Conservation (phyloP, 2,329 filamentous ascomycete genomes). For the Venturia carpophila region DNA sequence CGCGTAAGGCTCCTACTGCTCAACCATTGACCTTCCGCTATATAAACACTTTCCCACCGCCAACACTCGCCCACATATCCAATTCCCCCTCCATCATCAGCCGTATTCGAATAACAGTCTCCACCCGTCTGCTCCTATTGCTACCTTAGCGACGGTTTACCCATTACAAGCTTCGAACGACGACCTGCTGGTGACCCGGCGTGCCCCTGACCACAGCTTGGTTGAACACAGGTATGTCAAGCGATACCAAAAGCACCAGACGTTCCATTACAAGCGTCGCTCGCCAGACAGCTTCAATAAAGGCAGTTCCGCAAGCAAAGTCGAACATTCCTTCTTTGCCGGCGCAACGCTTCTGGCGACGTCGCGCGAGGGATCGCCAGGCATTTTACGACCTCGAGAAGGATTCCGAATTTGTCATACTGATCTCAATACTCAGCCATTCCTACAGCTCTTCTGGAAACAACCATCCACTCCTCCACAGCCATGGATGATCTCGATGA, state of each 20-base stretch:
- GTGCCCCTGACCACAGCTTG: slow-evolving; percentile 1
- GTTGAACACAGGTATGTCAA: background rate
- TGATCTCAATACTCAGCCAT: background rate
- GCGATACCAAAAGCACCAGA: background rate
- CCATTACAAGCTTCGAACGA: background rate
- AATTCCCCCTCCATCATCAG: background rate
- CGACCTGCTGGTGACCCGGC: background rate
- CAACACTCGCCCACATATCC: slow-evolving; percentile 3
- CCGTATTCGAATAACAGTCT: background rate
- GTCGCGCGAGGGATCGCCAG: background rate
- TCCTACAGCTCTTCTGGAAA: background rate
- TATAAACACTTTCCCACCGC: background rate
- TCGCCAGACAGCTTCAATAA: background rate
- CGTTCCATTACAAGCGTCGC: background rate
- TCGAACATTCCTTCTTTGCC: background rate
- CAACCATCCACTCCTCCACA: background rate
- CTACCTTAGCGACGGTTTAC: background rate
- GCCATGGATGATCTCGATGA: slow-evolving; percentile 49
- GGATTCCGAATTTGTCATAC: slow-evolving; percentile 1
- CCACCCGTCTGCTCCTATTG: background rate
- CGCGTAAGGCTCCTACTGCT: background rate
- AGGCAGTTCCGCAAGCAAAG: background rate
- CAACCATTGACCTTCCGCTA: background rate
- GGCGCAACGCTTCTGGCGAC: background rate
- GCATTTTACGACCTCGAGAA: background rate